Conservation (phyloP, 495 filamentous ascomycete genomes). For the Chaetomium tenue region DNA sequence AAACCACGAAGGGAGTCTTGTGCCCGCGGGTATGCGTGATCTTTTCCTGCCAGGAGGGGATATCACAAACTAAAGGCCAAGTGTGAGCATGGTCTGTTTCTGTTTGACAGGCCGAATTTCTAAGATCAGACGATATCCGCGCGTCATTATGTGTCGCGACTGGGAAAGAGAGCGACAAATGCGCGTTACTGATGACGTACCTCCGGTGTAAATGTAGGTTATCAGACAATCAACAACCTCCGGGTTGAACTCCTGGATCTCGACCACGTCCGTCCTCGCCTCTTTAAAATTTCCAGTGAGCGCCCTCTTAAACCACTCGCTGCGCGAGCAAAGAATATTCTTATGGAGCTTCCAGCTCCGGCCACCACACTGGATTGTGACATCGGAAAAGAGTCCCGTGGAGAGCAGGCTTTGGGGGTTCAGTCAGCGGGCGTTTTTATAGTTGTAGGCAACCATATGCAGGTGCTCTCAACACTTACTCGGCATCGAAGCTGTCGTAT, state of each 20-base stretch:
- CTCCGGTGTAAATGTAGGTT: constrained; percentile 34
- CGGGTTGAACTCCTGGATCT: constrained; percentile 27
- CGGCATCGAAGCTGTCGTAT: constrained; percentile 24
- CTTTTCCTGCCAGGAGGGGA: constrained; percentile 15
- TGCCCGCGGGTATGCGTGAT: not conserved
- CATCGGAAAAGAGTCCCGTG: constrained; percentile 33
- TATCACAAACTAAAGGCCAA: constrained; percentile 23
- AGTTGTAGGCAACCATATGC: too few relatives aligned
- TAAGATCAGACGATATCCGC: too few relatives aligned
- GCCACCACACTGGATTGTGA: constrained; percentile 28
- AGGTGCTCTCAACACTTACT: not conserved
- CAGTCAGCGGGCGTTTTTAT: not conserved
- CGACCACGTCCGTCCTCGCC: constrained; percentile 24
- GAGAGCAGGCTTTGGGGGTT: constrained; percentile 25
- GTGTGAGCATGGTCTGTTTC: not conserved
- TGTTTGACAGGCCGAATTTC: too few relatives aligned
- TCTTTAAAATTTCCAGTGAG: constrained; percentile 31
- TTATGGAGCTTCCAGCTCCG: constrained; percentile 34
- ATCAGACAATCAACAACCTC: constrained; percentile 28
- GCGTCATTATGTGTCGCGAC: too few relatives aligned
- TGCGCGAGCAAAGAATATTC: constrained; percentile 35
- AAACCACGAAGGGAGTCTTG: constrained; percentile 30
- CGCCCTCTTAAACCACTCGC: constrained; percentile 33
- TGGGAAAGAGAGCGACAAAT: too few relatives aligned
- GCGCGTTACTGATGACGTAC: constrained; percentile 6